These are phyloP conservation scores for Fagopyrum tataricum DNA, from an alignment of 148 eudicot species.

Conservation along the genomic window DNA sequence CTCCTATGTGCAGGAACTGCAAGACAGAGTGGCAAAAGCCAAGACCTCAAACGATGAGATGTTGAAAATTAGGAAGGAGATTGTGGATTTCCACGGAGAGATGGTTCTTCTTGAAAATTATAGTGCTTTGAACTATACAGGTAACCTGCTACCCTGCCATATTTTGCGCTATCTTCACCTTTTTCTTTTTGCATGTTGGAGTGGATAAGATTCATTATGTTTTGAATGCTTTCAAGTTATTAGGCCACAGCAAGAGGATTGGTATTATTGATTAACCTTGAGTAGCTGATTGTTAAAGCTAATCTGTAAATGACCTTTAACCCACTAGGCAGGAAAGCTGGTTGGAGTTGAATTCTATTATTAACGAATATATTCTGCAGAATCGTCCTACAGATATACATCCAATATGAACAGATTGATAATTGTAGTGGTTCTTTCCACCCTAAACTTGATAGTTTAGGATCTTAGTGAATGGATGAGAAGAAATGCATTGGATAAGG, in stretches of 20 bases:
- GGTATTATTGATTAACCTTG: neutral
- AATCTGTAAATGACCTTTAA: no score
- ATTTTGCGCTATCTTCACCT: neutral
- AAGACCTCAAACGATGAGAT: constrained; percentile 41
- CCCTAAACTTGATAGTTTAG: neutral
- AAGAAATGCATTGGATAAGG: neutral
- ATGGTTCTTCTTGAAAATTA: constrained; percentile 83
- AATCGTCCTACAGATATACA: neutral
- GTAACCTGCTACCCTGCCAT: constrained; percentile 21
- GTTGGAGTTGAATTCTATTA: neutral
- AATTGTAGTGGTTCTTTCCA: neutral
- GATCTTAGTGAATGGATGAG: neutral
- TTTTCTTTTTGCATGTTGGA: neutral
- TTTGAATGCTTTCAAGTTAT: neutral
- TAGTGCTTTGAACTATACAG: constrained; percentile 77
- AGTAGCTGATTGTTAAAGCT: no score
- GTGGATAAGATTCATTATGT: neutral
- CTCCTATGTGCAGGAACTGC: constrained; percentile 45
- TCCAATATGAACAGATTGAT: neutral
- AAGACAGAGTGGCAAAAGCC: constrained; percentile 50
- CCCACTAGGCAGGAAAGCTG: neutral
- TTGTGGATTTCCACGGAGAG: constrained; percentile 82
- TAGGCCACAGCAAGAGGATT: neutral
- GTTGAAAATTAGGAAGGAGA: constrained; percentile 54
- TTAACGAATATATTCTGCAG: neutral